Conservation (phyloP, 2,329 filamentous ascomycete genomes). For the Dactylellina leptospora region DNA sequence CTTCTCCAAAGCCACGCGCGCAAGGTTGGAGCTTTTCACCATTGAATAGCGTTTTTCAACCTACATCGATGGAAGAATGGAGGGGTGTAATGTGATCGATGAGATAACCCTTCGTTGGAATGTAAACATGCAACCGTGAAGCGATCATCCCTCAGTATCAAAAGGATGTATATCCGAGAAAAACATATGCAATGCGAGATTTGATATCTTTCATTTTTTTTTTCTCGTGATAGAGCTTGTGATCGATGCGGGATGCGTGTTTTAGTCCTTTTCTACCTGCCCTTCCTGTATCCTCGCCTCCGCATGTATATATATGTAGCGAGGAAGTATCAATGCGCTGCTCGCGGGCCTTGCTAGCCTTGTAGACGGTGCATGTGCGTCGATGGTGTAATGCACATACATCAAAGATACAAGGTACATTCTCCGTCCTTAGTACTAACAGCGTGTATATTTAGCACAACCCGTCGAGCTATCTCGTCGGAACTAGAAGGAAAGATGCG, state of each 20-base stretch:
- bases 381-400: not conserved
- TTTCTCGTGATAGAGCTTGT: slow-evolving; percentile 8
- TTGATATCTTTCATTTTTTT: not conserved
- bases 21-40: slow-evolving; percentile 11
- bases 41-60: not conserved
- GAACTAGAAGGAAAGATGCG: no score
- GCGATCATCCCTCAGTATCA: no score
- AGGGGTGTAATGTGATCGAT: slow-evolving; percentile 35
- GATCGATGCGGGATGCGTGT: slow-evolving; percentile 23
- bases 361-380: slow-evolving; percentile 13
- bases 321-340: no score
- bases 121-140: no score
- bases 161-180: slow-evolving; percentile 31
- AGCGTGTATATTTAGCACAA: slow-evolving; percentile 30
- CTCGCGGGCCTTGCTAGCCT: slow-evolving; percentile 12
- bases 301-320: no score
- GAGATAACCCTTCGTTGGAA: slow-evolving; percentile 24
- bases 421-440: not conserved
- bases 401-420: not conserved
- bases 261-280: slow-evolving; percentile 31
- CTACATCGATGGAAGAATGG: not conserved
- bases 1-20: not conserved
- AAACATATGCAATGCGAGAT: slow-evolving; percentile 3
- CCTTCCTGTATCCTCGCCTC: slow-evolving; percentile 14
- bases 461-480: no score